Conservation (phyloP, 169 alveolate genomes). For the Plasmodium fragile region DNA sequence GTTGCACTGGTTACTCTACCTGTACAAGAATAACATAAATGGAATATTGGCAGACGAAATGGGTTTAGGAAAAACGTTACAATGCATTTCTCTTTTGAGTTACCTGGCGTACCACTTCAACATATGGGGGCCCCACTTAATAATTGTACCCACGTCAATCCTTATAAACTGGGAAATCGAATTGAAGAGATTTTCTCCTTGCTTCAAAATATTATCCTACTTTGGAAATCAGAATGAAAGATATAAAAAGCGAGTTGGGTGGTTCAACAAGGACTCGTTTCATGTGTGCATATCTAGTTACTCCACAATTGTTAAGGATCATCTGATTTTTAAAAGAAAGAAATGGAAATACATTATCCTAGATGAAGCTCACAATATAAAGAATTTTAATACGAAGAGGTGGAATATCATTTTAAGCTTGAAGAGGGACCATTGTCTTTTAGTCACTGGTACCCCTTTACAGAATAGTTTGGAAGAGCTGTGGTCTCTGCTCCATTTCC, state of each 20-base stretch:
- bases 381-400: conserved; percentile 97
- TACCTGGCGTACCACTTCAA: conserved; percentile 96
- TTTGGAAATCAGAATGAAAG: conserved; percentile 93
- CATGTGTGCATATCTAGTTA: conserved; percentile 98
- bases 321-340: conserved; percentile 94
- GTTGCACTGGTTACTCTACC: conserved; percentile 96
- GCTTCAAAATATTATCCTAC: conserved; percentile 95
- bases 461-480: conserved; percentile 98
- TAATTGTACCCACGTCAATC: conserved; percentile 99
- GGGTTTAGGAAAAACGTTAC: conserved; percentile 99
- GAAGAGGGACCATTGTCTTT: conserved; percentile 95
- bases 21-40: conserved; percentile 95
- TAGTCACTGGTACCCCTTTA: conserved; percentile 99
- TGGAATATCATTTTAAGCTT: conserved; percentile 98
- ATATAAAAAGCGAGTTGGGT: conserved; percentile 91
- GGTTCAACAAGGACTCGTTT: conserved; percentile 96
- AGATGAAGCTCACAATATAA: conserved; percentile 99
- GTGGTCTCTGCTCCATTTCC: conserved; percentile 98
- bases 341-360: conserved; percentile 97
- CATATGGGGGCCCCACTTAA: conserved; percentile 99
- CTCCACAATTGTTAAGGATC: conserved; percentile 96
- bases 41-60: conserved; percentile 99
- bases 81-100: conserved; percentile 98
- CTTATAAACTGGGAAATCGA: conserved; percentile 99
- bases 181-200: conserved; percentile 98